A percentile compares a stretch with the other conserved stretches of the same genome.
These are phyloP conservation scores for Coniochaeta pulveracea DNA, from an alignment of 2,329 filamentous ascomycete species.

Conservation along the genomic window DNA sequence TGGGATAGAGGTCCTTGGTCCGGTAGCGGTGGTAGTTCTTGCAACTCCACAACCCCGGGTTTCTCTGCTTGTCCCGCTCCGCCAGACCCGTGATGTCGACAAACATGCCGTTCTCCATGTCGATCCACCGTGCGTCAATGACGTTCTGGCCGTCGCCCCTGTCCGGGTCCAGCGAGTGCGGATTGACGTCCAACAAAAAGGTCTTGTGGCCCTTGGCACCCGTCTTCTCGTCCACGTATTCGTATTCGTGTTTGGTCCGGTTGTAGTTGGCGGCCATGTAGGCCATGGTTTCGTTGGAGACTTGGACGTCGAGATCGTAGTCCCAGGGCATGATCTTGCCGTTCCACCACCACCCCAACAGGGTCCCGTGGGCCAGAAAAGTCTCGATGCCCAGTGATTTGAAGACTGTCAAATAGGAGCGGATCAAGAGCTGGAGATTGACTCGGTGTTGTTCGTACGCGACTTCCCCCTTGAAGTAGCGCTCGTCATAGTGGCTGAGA, in stretches of 20 bases:
- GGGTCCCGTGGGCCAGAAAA: constrained; percentile 77
- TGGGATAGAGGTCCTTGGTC: constrained; percentile 62
- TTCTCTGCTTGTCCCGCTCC: constrained; percentile 47
- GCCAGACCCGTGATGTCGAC: constrained; percentile 73
- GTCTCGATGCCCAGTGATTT: constrained; percentile 58
- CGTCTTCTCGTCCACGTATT: constrained; percentile 27
- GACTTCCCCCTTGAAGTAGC: constrained; percentile 55
- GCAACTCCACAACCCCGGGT: constrained; percentile 62
- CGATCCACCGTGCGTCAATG: constrained; percentile 79
- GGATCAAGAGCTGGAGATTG: constrained; percentile 57
- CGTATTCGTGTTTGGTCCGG: constrained; percentile 52
- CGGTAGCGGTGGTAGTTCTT: constrained; percentile 70
- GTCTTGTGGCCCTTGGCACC: constrained; percentile 27
- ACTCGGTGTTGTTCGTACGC: constrained; percentile 55
- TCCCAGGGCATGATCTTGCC: constrained; percentile 70
- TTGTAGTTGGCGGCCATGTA: constrained; percentile 58
- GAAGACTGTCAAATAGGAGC: constrained; percentile 62
- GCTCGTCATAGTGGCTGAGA: constrained; percentile 62
- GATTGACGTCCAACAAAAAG: constrained; percentile 71
- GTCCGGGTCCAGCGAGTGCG: constrained; percentile 48
- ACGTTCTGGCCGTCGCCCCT: constrained; percentile 63
- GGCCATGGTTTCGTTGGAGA: constrained; percentile 53
- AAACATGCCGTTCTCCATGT: constrained; percentile 63
- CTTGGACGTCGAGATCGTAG: constrained; percentile 74
- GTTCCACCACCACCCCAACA: constrained; percentile 89